Base-by-base conservation (phyloP, 2,329 filamentous ascomycete species). In the Phaeoacremonium minimum region DNA sequence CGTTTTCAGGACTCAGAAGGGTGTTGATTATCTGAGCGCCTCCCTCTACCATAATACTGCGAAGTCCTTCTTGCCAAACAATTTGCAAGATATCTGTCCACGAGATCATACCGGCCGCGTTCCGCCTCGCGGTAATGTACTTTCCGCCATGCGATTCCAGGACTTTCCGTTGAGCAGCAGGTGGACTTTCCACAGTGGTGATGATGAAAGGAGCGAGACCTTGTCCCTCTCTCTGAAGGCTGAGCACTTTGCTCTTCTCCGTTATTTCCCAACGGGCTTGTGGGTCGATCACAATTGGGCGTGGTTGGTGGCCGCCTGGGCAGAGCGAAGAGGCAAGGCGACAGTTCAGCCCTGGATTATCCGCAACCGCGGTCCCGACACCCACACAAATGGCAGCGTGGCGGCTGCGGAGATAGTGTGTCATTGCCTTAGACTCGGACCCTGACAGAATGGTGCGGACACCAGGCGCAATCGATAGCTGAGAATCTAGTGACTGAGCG, bases 21-120 rank as follows among this genome's bases (percentile, higher is more conserved):
- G 84, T 77, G 55, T 93, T 94, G 55, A 97, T 87, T 20, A 96
- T 80, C 9, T 71, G 68, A 1, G 77, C 90, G 9, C 91, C 91
- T 0, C 91, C 91, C 58, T 97, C 91, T 33, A 97, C 74, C 91
- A 96, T 96, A 40, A 96, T 70, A 54, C 88, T 95, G 35, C 63
- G 60, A 30, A 95, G 64, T 2, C 80, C 80, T 47, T 85, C 70
- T 1, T 55, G 56, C 20, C 50, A 46, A n/a, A 95, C 58, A 4
- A 67, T 64, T 14, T 60, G 60, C 18, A 94, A 61, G 13, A 94
- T 73, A 28, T 71, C 68, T 9, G 58, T 58, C 88, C 87, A 94
- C 53, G 13, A 52, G 62, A 32, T 57, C 59, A 36, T 56, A 52
- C 31, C 63, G 55, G 41, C 56, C 46, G 7, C 33, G 16, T 19